Percentiles rank a stretch among this genome's conserved stretches.
Conservation (phyloP, 139 green algal genomes). For the Chlorella sp. region DNA sequence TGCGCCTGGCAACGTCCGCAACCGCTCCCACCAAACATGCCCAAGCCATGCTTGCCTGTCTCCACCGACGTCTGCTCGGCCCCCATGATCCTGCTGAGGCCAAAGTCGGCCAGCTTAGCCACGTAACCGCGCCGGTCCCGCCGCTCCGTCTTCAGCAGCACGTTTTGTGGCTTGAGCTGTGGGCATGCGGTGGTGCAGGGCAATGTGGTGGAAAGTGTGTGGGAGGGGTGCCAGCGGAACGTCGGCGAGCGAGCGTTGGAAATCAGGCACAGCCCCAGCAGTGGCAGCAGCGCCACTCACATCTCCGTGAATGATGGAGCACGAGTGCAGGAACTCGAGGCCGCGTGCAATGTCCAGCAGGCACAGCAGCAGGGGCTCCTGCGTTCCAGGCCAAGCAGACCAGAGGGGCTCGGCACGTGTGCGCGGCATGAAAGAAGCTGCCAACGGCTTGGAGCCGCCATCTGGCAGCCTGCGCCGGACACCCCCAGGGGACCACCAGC, state of each 20-base stretch:
- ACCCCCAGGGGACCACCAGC: too few species aligned
- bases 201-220: not conserved
- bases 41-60: not conserved
- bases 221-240: too few species aligned
- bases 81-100: not conserved
- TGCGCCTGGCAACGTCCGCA: not conserved
- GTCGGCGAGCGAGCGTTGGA: too few species aligned
- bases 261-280: too few species aligned
- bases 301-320: conserved; percentile 58
- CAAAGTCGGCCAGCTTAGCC: conserved; percentile 66
- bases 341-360: conserved; percentile 45
- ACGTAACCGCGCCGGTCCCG: conserved; percentile 69
- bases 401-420: not conserved
- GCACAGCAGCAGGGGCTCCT: conserved; percentile 6
- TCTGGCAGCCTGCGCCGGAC: not conserved
- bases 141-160: conserved; percentile 64
- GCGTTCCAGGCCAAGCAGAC: not conserved
- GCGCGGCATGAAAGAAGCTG: not conserved
- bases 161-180: conserved; percentile 77
- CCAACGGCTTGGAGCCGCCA: not conserved
- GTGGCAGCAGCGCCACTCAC: too few species aligned
- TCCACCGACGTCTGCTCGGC: not conserved
- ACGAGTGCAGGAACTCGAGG: conserved; percentile 57
- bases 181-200: not conserved
- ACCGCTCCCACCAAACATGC: not conserved